A percentile compares a stretch with the other conserved stretches of the same genome.
Evolutionary conservation across 192 early-diverging fungal species (phyloP).

Genomic region (Coemansia sp.): DNA sequence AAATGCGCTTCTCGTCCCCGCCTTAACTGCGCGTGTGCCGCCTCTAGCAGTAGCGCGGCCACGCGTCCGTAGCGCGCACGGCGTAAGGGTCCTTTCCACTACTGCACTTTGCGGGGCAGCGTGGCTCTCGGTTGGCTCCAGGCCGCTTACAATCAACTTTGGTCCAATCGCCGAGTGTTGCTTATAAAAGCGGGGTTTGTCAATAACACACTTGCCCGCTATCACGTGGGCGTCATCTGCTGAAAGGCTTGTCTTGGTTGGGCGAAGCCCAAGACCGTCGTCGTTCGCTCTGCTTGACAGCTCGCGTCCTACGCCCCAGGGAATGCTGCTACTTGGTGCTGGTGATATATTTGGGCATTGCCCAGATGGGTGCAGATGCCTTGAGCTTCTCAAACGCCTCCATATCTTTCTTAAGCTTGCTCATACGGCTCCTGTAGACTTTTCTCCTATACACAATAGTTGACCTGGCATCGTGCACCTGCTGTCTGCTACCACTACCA

Average conservation of each 20-base stretch:
- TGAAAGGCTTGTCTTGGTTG: too few relatives aligned
- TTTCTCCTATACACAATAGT: neutral
- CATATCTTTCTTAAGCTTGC: neutral
- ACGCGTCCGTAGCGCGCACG: neutral
- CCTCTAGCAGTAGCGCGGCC: neutral
- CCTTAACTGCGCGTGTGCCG: constrained; percentile 3
- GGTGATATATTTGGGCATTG: neutral
- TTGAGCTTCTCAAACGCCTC: neutral
- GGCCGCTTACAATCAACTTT: too few relatives aligned
- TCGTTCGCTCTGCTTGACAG: too few relatives aligned
- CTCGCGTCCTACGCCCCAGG: neutral
- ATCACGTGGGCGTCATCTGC: too few relatives aligned
- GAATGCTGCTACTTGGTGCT: neutral
- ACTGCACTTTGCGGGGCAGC: neutral
- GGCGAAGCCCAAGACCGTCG: too few relatives aligned
- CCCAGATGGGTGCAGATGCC: neutral
- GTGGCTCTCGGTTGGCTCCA: neutral
- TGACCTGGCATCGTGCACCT: neutral
- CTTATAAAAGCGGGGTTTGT: too few relatives aligned
- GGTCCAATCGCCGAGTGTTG: too few relatives aligned
- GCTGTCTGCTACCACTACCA: neutral
- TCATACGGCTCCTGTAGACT: neutral
- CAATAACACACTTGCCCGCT: too few relatives aligned
- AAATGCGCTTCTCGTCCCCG: constrained; percentile 1
- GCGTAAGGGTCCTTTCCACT: neutral